Conservation (phyloP, 2,329 filamentous ascomycete species). For the Setomelanomma holmii region DNA sequence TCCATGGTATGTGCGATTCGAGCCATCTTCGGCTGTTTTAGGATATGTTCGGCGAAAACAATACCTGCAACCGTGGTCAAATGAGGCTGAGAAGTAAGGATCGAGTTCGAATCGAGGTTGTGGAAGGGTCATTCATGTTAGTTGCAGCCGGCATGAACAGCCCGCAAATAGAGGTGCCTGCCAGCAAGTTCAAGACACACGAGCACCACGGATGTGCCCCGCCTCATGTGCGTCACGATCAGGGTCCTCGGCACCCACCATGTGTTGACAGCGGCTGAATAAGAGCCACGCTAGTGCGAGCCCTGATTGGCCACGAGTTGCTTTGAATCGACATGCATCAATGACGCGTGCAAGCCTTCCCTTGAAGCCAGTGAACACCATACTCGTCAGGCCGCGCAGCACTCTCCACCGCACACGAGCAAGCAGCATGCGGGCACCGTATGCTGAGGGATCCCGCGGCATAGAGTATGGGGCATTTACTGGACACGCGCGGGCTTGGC, state of each 20-base stretch:
- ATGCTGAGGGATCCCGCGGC: not conserved
- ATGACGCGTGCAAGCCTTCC: conserved; percentile 37
- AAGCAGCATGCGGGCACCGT: not conserved
- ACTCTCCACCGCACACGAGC: not conserved
- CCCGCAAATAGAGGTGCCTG: not conserved
- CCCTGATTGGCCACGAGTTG: conserved; percentile 22
- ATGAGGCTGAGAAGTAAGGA: not conserved
- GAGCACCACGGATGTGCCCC: conserved; percentile 1
- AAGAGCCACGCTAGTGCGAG: not conserved
- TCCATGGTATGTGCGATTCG: conserved; percentile 21
- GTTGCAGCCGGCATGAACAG: not conserved
- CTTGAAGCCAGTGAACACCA: conserved; percentile 4
- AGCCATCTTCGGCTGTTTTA: conserved; percentile 7
- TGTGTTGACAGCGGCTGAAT: not conserved
- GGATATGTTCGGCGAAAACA: conserved; percentile 17
- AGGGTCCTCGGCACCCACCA: conserved; percentile 10
- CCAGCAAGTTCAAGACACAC: not conserved
- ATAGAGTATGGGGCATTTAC: not conserved
- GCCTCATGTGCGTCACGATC: conserved; percentile 9
- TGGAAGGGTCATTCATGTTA: conserved; percentile 3
- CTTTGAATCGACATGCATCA: conserved; percentile 23
- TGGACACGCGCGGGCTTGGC: not conserved
- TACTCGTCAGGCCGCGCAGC: conserved; percentile 4
- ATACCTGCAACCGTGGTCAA: conserved; percentile 8
- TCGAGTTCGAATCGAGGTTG: not conserved